A percentile compares a stretch with the other conserved stretches of the same genome.
Conservation (phyloP, 2,329 filamentous ascomycete species). For the Aspergillus sp. region DNA sequence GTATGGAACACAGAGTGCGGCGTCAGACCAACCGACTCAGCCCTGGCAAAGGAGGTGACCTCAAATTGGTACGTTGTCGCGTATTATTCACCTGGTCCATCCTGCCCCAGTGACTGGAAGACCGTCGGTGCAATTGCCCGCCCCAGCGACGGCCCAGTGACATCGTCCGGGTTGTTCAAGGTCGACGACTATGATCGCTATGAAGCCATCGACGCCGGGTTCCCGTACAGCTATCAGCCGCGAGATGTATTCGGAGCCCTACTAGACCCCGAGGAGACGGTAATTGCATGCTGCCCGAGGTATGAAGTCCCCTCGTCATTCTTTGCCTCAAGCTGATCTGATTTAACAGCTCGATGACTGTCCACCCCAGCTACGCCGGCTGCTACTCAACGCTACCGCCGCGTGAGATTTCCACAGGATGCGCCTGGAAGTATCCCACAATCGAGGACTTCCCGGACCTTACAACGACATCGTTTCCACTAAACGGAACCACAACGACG, state of each 20-base stretch:
- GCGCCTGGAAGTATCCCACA: not conserved
- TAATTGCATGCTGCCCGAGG: not conserved
- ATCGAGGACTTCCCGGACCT: not conserved
- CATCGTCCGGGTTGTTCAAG: not conserved
- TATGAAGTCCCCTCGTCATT: not conserved
- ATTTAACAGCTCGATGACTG: not conserved
- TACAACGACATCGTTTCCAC: not conserved
- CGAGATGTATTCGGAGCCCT: not conserved
- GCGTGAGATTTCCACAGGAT: not conserved
- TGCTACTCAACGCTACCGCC: not conserved
- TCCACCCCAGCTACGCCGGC: accelerated
- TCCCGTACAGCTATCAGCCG: not conserved
- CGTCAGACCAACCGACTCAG: not conserved
- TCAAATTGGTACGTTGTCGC: not conserved
- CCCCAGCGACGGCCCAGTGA: not conserved
- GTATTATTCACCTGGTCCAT: not conserved
- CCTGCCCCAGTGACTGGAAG: not conserved
- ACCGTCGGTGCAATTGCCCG: not conserved
- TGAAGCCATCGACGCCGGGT: not conserved
- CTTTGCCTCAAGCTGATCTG: not conserved
- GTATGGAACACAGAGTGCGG: too few relatives aligned
- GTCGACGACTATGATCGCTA: not conserved
- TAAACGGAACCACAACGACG: not conserved
- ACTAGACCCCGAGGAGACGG: not conserved
- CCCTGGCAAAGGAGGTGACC: not conserved